Evolutionary conservation across 2,329 filamentous ascomycete species (phyloP).

Genomic region (Zasmidium citrigriseum): DNA sequence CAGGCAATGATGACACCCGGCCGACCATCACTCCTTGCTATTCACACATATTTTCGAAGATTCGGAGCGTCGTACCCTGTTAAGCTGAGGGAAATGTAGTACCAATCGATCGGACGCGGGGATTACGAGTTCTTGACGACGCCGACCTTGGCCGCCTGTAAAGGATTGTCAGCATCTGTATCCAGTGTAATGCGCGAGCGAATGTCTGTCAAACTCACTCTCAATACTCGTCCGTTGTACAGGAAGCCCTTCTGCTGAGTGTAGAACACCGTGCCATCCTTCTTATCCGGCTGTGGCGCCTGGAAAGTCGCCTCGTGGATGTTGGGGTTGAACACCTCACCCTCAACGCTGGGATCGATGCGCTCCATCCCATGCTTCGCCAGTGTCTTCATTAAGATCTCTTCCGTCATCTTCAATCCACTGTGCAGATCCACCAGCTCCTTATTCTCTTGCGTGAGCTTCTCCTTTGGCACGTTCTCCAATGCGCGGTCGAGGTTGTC

Average conservation of each 20-base stretch:
- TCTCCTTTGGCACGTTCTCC: slow-evolving; percentile 72
- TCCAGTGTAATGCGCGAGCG: slow-evolving; percentile 24
- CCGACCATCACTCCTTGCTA: background rate
- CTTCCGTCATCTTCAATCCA: slow-evolving; percentile 93
- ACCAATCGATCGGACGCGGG: background rate
- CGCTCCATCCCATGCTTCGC: slow-evolving; percentile 93
- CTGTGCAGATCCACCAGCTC: slow-evolving; percentile 81
- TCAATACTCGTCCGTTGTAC: slow-evolving; percentile 84
- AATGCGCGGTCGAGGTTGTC: slow-evolving; percentile 97
- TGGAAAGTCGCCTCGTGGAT: slow-evolving; percentile 96
- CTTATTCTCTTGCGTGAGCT: slow-evolving; percentile 65
- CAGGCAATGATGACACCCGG: background rate
- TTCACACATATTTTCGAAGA: background rate
- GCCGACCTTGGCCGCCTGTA: slow-evolving; percentile 81
- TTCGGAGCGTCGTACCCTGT: background rate
- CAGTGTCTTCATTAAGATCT: slow-evolving; percentile 80
- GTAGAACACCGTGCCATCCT: slow-evolving; percentile 86
- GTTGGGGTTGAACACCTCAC: slow-evolving; percentile 93
- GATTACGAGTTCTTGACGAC: slow-evolving; percentile 77
- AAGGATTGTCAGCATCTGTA: slow-evolving; percentile 31
- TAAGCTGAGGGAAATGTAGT: too few species aligned
- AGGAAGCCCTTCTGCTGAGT: slow-evolving; percentile 95
- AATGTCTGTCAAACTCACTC: slow-evolving; percentile 47
- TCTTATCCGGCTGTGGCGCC: slow-evolving; percentile 81
- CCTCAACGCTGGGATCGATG: slow-evolving; percentile 70